Evolutionary conservation across 148 eudicot species (phyloP).

Genomic region (Dianthus caryophyllus): DNA sequence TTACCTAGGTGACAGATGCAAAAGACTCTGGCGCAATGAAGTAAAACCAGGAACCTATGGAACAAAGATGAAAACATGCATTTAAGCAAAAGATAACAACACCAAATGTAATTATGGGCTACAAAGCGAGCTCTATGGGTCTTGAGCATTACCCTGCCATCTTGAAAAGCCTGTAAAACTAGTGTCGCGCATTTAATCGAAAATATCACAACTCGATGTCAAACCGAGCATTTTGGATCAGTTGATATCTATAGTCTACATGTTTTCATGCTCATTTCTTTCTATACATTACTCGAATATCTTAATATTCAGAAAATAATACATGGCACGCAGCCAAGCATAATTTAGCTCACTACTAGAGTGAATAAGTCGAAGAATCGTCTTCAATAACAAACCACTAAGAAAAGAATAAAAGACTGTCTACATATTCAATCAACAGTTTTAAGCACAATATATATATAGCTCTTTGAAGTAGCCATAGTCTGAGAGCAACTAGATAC

Average conservation of each 20-base stretch:
- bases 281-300: neutral
- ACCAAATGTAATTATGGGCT: too few species aligned
- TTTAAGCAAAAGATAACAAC: too few species aligned
- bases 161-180: neutral
- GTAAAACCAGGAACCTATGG: conserved; percentile 77
- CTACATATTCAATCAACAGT: conserved; percentile 5
- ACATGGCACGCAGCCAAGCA: too few species aligned
- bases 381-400: too few species aligned
- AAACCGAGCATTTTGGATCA: neutral
- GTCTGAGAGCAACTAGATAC: conserved; percentile 5
- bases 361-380: too few species aligned
- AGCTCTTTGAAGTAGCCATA: neutral
- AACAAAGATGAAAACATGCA: neutral
- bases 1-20: conserved; percentile 80
- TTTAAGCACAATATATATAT: neutral
- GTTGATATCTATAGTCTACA: neutral
- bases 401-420: too few species aligned
- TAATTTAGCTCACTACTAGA: neutral
- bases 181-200: neutral
- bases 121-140: neutral
- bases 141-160: neutral
- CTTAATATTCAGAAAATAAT: neutral
- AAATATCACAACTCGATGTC: neutral
- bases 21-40: conserved; percentile 59
- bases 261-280: neutral